Evolutionary conservation across 768 basidiomycete genomes (phyloP).

Genomic region (Roridomyces roridus): DNA sequence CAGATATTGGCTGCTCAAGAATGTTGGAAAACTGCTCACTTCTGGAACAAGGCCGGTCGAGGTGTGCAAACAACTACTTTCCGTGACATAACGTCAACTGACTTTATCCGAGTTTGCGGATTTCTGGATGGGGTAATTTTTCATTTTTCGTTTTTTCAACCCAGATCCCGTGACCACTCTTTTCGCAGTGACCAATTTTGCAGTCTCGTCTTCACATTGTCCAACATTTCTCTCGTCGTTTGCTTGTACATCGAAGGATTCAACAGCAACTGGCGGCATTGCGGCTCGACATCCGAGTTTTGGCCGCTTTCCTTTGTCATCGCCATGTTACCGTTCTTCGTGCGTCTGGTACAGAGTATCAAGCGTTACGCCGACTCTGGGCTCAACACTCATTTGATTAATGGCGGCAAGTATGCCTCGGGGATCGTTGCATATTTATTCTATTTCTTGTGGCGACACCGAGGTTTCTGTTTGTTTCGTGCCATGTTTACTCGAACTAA

Average conservation of each 20-base stretch:
- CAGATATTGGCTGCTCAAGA: constrained; percentile 83
- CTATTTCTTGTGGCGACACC: constrained; percentile 82
- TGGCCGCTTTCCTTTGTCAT: constrained; percentile 73
- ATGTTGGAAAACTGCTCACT: constrained; percentile 63
- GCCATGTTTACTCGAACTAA: neutral
- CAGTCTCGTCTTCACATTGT: constrained; percentile 77
- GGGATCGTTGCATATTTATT: constrained; percentile 70
- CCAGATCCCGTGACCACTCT: neutral
- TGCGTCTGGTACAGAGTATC: constrained; percentile 85
- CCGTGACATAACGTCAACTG: too few species aligned
- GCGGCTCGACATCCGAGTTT: constrained; percentile 46
- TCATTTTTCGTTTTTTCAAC: neutral
- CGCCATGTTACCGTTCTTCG: constrained; percentile 68
- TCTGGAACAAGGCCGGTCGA: constrained; percentile 80
- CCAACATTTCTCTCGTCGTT: constrained; percentile 73
- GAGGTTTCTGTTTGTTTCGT: constrained; percentile 46
- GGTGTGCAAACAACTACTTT: constrained; percentile 45
- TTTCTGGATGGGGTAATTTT: constrained; percentile 85
- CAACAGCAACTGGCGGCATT: constrained; percentile 54
- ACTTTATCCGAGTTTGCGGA: constrained; percentile 67
- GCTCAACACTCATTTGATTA: constrained; percentile 81
- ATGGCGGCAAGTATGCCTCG: constrained; percentile 84
- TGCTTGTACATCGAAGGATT: constrained; percentile 75
- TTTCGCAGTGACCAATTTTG: constrained; percentile 76
- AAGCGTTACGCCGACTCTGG: constrained; percentile 86